phyloP scores from a whole-genome alignment of 371 early-diverging fungal species.

The Mucor lusitanicus region DNA sequence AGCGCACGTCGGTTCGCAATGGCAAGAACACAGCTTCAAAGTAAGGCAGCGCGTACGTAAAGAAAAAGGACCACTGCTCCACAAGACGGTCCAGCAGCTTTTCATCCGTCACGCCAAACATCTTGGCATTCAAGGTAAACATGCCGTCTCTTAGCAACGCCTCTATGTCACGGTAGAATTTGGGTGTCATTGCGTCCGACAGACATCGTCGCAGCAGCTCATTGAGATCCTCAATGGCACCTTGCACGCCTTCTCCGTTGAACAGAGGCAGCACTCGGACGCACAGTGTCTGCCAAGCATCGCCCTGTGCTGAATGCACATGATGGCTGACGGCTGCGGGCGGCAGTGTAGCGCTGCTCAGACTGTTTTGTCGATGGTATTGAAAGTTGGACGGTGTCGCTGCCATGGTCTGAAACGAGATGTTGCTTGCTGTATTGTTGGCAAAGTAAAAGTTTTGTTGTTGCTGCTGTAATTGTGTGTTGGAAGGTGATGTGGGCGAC shows the following conservation, averaged over 20 bases:
- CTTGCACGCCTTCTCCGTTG: constrained; percentile 83
- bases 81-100: constrained; percentile 71
- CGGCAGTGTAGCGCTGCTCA: constrained; percentile 26
- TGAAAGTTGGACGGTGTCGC: constrained; percentile 4
- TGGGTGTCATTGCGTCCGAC: constrained; percentile 49
- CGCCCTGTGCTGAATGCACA: constrained; percentile 32
- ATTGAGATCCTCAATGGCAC: constrained; percentile 82
- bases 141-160: constrained; percentile 71
- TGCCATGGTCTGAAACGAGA: constrained; percentile 18
- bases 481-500: constrained; percentile 37
- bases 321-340: neutral
- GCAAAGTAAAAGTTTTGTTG: constrained; percentile 23
- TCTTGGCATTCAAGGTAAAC: constrained; percentile 72
- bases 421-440: constrained; percentile 5
- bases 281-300: constrained; percentile 77
- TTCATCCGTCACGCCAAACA: constrained; percentile 74
- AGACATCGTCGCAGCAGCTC: constrained; percentile 74
- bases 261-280: constrained; percentile 80
- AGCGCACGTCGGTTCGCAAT: constrained; percentile 57
- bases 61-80: constrained; percentile 86
- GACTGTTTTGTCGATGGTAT: constrained; percentile 42
- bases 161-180: constrained; percentile 58
- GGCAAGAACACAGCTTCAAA: constrained; percentile 88
- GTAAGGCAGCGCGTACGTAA: constrained; percentile 82
- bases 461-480: neutral